Percentiles rank a stretch among this genome's conserved stretches.
Conservation (phyloP, 805 yeast species). For the Torulaspora gathmanii region DNA sequence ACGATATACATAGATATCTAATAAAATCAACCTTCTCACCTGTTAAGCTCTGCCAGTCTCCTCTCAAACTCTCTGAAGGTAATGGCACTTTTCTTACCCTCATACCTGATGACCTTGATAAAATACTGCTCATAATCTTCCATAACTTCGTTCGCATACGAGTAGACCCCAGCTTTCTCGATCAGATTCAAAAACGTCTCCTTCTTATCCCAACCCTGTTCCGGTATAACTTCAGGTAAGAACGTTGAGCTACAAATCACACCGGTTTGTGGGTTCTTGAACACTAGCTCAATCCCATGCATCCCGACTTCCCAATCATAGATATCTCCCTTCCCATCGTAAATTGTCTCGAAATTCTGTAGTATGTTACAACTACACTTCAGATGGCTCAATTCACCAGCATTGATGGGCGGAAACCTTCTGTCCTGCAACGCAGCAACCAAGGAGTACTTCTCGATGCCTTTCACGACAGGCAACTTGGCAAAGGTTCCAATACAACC, state of each 20-base stretch:
- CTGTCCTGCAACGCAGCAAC: slow-evolving; percentile 73
- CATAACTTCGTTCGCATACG: slow-evolving; percentile 33
- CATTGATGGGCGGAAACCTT: slow-evolving; percentile 63
- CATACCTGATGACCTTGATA: slow-evolving; percentile 49
- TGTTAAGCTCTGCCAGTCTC: slow-evolving; percentile 9
- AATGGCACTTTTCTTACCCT: slow-evolving; percentile 47
- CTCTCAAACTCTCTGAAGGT: slow-evolving; percentile 40
- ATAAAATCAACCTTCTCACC: not conserved
- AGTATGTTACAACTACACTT: slow-evolving; percentile 36
- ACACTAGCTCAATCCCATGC: slow-evolving; percentile 70
- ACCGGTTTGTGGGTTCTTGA: slow-evolving; percentile 38
- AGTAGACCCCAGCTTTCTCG: slow-evolving; percentile 58
- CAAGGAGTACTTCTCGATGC: slow-evolving; percentile 58
- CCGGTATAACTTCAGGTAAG: slow-evolving; percentile 83
- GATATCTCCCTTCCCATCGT: slow-evolving; percentile 45
- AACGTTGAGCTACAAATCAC: slow-evolving; percentile 66
- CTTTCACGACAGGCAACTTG: slow-evolving; percentile 48
- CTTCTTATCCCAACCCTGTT: slow-evolving; percentile 53
- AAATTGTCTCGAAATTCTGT: slow-evolving; percentile 38
- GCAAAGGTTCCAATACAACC: slow-evolving; percentile 95
- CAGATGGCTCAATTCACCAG: slow-evolving; percentile 50
- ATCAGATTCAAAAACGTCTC: slow-evolving; percentile 70
- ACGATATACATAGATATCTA: not conserved
- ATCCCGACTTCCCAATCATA: slow-evolving; percentile 75
- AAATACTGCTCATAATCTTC: slow-evolving; percentile 32